Evolutionary conservation across 306 rosid species (phyloP).

Genomic region (Lotus japonicus): DNA sequence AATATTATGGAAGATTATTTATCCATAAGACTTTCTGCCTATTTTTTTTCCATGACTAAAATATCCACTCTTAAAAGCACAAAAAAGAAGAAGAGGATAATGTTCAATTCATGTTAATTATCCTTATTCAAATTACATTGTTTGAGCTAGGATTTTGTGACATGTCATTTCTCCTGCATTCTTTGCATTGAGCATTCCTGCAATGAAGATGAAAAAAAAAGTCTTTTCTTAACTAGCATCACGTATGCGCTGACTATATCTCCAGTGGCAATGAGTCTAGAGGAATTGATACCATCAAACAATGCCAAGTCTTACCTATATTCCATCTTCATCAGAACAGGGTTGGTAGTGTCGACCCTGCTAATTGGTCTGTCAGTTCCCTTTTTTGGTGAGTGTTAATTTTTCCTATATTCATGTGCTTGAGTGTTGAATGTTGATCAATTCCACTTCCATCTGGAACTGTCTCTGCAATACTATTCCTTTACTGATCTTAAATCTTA

Average conservation of each 20-base stretch:
- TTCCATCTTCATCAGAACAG: constrained; percentile 73
- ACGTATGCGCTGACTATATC: constrained; percentile 95
- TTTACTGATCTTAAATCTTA: background rate
- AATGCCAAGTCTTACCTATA: constrained; percentile 56
- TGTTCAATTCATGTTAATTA: background rate
- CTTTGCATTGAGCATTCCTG: background rate
- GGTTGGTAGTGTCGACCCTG: constrained; percentile 74
- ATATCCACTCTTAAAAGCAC: background rate
- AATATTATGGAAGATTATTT: background rate
- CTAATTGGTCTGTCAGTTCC: constrained; percentile 74
- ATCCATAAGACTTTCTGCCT: background rate
- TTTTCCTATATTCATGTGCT: background rate
- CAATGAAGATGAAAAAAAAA: constrained; percentile 1
- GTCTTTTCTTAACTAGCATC: constrained; percentile 51
- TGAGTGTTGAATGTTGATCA: background rate
- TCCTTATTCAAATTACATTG: background rate
- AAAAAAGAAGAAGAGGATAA: too few relatives aligned
- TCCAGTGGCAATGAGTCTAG: constrained; percentile 95
- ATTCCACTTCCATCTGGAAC: background rate
- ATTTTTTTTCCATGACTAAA: background rate
- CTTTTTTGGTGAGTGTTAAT: constrained; percentile 72
- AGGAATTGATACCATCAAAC: constrained; percentile 84
- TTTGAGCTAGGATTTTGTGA: too few relatives aligned
- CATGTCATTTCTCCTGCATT: background rate
- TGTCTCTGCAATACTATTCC: background rate